Evolutionary conservation across 768 basidiomycete genomes (phyloP), one percentile per base, ranked within the genome.

Genomic region (Boletus rufocinnamomeus): DNA sequence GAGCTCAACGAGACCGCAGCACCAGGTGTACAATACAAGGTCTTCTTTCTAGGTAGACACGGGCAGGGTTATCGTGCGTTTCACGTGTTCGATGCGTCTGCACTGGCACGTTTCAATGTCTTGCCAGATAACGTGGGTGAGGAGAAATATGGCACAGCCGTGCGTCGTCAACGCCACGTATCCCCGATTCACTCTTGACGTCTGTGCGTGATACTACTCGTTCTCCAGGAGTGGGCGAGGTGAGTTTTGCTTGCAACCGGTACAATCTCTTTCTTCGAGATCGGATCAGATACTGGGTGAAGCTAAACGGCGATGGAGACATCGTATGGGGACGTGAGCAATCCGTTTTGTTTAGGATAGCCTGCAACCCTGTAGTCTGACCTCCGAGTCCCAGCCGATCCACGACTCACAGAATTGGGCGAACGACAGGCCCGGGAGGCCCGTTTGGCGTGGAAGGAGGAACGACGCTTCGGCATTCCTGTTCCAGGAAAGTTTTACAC

Each of bases 11-110:
- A 21, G 28, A 8, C 11, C 28, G n/a, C 47, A n/a, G 7, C n/a
- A 14, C 7, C n/a, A 14, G 47, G 30, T 28, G 13, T 30, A 30
- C n/a, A n/a, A n/a, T n/a, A n/a, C 72, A 89, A 88, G 63, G 73
- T 87, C 17, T 72, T 89, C 52, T 80, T 86, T 57, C 69, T 88
- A 6, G 80, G 80, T 1, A 75, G 88, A 59, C 88, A 90, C 62
- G 89, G 87, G 1, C 74, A 89, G 7, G 28, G 87, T 13, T 19
- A 27, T 44, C 43, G 23, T 44, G 7, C 25, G 51, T 40, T 9
- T 13, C 28, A 41, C 38, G n/a, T 50, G 37, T 17, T n/a, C 8
- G 19, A 0, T n/a, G 19, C 46, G 47, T 14, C 30, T 49, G 3
- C 23, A n/a, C n/a, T n/a, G n/a, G n/a, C n/a, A 27, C 25, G 50